Conservation (phyloP, 257 asterid species). For the Gynochthodes officinalis region DNA sequence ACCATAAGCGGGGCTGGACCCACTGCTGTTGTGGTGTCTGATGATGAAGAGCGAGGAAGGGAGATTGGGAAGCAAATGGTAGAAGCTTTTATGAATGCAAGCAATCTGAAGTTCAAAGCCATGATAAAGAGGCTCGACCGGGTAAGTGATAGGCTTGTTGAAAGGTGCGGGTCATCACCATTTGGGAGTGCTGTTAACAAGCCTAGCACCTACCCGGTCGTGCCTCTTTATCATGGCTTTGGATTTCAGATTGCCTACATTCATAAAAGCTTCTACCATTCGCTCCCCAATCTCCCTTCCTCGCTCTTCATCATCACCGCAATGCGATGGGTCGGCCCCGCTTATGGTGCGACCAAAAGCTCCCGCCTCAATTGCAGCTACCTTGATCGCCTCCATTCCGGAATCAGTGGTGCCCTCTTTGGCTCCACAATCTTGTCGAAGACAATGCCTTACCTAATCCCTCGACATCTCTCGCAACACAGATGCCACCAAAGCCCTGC, state of each 20-base stretch:
- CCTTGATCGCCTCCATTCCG: conserved; percentile 88
- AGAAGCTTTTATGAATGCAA: too few relatives aligned
- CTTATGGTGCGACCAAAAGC: conserved; percentile 89
- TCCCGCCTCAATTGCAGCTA: conserved; percentile 67
- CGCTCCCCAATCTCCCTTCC: conserved; percentile 68
- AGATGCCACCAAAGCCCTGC: conserved; percentile 76
- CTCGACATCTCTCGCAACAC: conserved; percentile 58
- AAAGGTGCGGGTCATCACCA: too few relatives aligned
- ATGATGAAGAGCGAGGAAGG: too few relatives aligned
- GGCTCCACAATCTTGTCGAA: conserved; percentile 89
- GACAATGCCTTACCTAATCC: conserved; percentile 79
- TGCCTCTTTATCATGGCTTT: conserved; percentile 65
- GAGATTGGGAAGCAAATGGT: too few relatives aligned
- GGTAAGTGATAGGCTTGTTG: too few relatives aligned
- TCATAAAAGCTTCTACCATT: conserved; percentile 82
- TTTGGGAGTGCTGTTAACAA: conserved; percentile 53
- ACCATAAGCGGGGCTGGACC: too few relatives aligned
- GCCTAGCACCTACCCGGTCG: conserved; percentile 89
- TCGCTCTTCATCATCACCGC: conserved; percentile 62
- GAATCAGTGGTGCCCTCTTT: conserved; percentile 71
- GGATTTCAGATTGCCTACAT: conserved; percentile 68
- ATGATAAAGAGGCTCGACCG: too few relatives aligned
- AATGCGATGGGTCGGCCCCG: conserved; percentile 86
- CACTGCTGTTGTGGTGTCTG: too few relatives aligned
- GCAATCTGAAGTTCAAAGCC: too few relatives aligned